These are phyloP conservation scores for Cenococcum geophilum DNA, from an alignment of 495 filamentous ascomycete genomes.

Conservation along the genomic window DNA sequence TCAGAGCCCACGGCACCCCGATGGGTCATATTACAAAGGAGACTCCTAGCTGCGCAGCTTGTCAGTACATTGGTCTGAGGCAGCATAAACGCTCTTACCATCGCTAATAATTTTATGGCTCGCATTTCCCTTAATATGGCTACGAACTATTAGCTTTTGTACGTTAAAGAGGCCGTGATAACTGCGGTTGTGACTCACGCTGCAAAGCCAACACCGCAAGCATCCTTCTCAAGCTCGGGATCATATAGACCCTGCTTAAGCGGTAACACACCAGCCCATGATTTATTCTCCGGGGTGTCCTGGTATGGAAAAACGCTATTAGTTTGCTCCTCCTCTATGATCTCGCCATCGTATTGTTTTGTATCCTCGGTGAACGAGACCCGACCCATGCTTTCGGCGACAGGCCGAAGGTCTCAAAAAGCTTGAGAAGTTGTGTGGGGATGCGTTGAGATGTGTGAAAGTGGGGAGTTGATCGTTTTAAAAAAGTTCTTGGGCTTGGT, in stretches of 20 bases:
- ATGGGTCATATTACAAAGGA: constrained; percentile 99
- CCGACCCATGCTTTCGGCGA: constrained; percentile 59
- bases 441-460: background rate
- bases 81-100: constrained; percentile 54
- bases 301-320: constrained; percentile 77
- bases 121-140: constrained; percentile 93
- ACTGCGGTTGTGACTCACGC: constrained; percentile 59
- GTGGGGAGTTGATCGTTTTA: background rate
- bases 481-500: background rate
- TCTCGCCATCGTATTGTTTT: constrained; percentile 48
- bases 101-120: constrained; percentile 99
- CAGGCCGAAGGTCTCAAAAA: constrained; percentile 32
- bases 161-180: background rate
- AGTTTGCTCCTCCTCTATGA: constrained; percentile 55
- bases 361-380: constrained; percentile 55
- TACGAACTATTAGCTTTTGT: constrained; percentile 36
- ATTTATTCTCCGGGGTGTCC: constrained; percentile 71
- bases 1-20: constrained; percentile 97
- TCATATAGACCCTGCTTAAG: constrained; percentile 98
- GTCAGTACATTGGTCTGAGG: constrained; percentile 8
- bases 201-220: constrained; percentile 98
- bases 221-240: constrained; percentile 95
- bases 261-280: constrained; percentile 92
- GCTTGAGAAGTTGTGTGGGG: background rate
- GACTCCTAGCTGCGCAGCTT: constrained; percentile 61